Evolutionary conservation across 176 grass and related monocot genomes (phyloP).

Genomic region (Thinopyrum elongatum): DNA sequence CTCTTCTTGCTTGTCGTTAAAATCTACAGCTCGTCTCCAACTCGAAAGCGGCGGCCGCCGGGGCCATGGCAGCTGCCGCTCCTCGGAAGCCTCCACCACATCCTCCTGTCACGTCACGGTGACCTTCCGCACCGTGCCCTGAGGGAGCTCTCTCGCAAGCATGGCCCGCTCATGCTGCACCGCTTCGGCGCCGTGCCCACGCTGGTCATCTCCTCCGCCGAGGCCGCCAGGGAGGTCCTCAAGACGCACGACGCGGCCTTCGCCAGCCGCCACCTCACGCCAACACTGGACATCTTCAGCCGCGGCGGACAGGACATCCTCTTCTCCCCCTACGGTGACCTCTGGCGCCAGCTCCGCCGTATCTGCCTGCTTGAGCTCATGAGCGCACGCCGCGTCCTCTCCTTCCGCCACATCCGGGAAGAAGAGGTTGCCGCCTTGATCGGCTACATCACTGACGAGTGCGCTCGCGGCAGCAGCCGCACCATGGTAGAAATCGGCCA

Average conservation of each 20-base stretch:
- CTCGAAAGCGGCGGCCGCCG: neutral
- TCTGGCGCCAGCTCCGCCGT: conserved; percentile 33
- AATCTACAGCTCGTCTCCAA: too few species aligned
- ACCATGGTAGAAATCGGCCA: too few species aligned
- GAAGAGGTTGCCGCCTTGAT: too few species aligned
- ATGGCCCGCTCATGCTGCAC: conserved; percentile 36
- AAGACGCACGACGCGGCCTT: too few species aligned
- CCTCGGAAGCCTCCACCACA: conserved; percentile 38
- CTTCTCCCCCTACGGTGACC: conserved; percentile 44
- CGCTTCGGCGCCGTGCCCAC: conserved; percentile 16
- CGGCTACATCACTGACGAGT: too few species aligned
- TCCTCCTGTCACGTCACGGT: neutral
- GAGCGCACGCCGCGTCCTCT: conserved; percentile 21
- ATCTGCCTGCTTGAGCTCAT: conserved; percentile 40
- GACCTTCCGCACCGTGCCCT: neutral
- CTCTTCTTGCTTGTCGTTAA: too few species aligned
- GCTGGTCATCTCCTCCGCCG: conserved; percentile 1
- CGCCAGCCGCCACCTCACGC: too few species aligned
- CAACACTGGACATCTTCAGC: too few species aligned
- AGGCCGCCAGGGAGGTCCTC: neutral
- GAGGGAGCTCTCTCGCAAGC: neutral
- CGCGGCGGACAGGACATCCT: neutral
- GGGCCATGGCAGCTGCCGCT: conserved; percentile 33
- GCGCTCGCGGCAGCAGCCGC: too few species aligned
- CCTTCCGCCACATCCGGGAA: neutral